Percentiles rank a stretch among this genome's conserved stretches.
These are phyloP conservation scores for Mucor racemosus DNA, from an alignment of 371 early-diverging fungal genomes.

Conservation along the genomic window DNA sequence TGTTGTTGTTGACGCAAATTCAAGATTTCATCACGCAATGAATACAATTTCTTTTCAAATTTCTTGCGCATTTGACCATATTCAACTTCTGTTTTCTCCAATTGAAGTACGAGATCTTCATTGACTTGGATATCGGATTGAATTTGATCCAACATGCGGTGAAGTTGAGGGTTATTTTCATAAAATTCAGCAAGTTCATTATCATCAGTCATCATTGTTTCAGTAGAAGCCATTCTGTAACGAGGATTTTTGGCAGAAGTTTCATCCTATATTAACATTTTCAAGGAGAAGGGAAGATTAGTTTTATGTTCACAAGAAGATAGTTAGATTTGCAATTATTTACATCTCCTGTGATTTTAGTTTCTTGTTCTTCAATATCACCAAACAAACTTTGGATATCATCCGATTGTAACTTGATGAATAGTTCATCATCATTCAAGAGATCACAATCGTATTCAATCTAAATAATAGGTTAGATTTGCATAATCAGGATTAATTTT, in stretches of 20 bases:
- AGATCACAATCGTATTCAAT: conserved; percentile 27
- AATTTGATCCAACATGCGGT: conserved; percentile 60
- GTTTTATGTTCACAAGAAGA: neutral
- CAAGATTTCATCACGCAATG: conserved; percentile 60
- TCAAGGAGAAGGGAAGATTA: neutral
- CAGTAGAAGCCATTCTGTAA: conserved; percentile 22
- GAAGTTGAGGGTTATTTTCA: conserved; percentile 37
- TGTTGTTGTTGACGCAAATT: conserved; percentile 41
- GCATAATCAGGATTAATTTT: no score
- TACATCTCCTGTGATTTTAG: neutral
- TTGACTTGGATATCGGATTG: conserved; percentile 72
- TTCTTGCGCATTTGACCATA: conserved; percentile 59
- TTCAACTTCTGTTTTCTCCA: conserved; percentile 62
- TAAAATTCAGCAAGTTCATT: conserved; percentile 18
- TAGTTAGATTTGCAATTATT: neutral
- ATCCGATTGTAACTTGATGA: conserved; percentile 27
- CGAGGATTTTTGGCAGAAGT: neutral
- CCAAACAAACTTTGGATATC: conserved; percentile 27
- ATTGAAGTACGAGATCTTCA: conserved; percentile 57
- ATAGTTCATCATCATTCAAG: conserved; percentile 32
- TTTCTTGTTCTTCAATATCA: conserved; percentile 21
- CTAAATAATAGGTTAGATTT: neutral
- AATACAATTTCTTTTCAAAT: conserved; percentile 70
- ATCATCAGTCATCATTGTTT: conserved; percentile 17
- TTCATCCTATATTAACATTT: neutral